Evolutionary conservation across 1,139 yeast genomes (phyloP), one percentile per base, ranked within the genome.

Genomic region (Nakaseomyces uthaithaninus): DNA sequence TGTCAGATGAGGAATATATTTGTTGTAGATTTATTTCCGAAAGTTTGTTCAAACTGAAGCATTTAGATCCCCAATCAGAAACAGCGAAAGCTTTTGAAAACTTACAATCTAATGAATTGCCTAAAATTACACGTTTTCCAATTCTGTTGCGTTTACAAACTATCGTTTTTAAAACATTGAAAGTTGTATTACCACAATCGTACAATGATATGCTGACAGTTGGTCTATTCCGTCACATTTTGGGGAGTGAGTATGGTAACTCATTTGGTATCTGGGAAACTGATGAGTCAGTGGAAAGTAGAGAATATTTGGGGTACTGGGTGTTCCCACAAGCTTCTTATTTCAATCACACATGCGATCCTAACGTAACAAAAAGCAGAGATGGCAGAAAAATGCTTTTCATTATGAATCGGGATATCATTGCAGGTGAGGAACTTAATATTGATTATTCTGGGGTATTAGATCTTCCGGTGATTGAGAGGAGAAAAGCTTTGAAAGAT

Each of bases 251-350:
- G 46, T 71, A 79, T 27, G 80, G 83, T n/a, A 80, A 80, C 54
- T 80, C 87, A 0, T 80, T 80, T 60, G 87, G 87, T 0, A 75
- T 79, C 15, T 79, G 89, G 85, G 77, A 81, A 35, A 53, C 59
- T 1, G 51, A 55, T 36, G 55, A 66, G 47, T 49, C 62, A 40
- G 43, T 51, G 11, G 73, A 65, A 37, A 77, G 75, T 36, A 69
- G 72, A 42, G 89, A 80, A 52, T 78, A 74, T 50, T 66, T 78
- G 39, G 89, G 89, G 0, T 77, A 76, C 49, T 72, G 75, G n/a
- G 68, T 80, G 2, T 77, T 69, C 45, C 84, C 87, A 0, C 69
- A 73, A 15, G 85, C 82, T 0, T 80, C 87, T 1, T 80, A 67
- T 51, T 80, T 80, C 66, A 80, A 80, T 52, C 87, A 80, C 54